Base-by-base conservation (phyloP, 148 eudicot genomes). In the Camellia granthamiana region DNA sequence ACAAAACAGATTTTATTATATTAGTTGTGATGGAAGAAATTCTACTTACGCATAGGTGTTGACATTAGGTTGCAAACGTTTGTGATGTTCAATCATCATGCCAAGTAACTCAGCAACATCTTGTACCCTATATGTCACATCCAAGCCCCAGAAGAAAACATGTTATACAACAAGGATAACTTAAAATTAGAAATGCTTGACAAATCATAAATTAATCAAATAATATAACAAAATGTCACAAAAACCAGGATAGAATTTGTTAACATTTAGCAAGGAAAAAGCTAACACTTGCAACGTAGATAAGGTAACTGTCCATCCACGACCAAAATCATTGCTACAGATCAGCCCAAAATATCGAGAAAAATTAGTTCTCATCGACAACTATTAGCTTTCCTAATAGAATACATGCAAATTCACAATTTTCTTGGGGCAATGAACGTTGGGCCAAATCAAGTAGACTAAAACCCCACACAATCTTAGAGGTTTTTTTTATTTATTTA, bases 21-120 rank as follows among this genome's bases (percentile, higher is more conserved):
- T 44, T 38, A 51, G 71, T 51, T 2, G 19, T 14, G 38, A 72
- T 51, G 66, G 49, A 77, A 72, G 63, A 77, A 47, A 74, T 55
- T 61, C 42, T 70, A 74, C 99, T 90, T 91, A 96, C 99, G 97
- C 99, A 86, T 96, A 81, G 81, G 98, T 96, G 85, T 85, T 93
- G 89, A 91, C 78, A 84, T 96, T 89, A 80, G 99, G 99, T 80
- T 94, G 98, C 78, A 96, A 4, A 62, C 98, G 87, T 78, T 89
- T 92, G 89, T 92, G 85, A 87, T 85, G 88, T 88, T 96, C 99
- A 81, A 96, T 88, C 99, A 96, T 96, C 99, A 93, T 90, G 61
- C 99, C 99, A 80, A 96, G 97, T 64, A 96, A 82, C 89, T 94
- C 98, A 81, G 95, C 98, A 81, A 96, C 99, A 88, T 96, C 97